A percentile compares a stretch with the other conserved stretches of the same genome.
Conservation (phyloP, 2,329 filamentous ascomycete species). For the Emericellopsis atlantica region DNA sequence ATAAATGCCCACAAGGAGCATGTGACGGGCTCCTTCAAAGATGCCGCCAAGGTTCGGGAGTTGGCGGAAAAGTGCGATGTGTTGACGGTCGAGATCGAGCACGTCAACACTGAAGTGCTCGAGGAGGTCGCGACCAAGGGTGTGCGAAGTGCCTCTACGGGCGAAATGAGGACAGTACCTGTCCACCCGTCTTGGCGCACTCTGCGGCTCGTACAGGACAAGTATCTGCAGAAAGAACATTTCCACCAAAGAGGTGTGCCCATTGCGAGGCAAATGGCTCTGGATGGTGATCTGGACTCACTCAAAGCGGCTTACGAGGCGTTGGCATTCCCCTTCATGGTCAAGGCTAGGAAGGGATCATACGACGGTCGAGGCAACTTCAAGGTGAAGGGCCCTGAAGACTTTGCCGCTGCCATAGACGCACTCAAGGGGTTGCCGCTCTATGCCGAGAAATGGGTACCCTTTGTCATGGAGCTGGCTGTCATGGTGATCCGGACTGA, state of each 20-base stretch:
- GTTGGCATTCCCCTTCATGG: conserved; percentile 78
- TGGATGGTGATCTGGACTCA: conserved; percentile 42
- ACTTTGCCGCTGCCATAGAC: conserved; percentile 50
- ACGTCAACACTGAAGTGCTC: conserved; percentile 80
- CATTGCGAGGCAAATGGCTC: conserved; percentile 56
- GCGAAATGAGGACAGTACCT: conserved; percentile 35
- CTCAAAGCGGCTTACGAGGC: conserved; percentile 49
- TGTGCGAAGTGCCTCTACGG: conserved; percentile 34
- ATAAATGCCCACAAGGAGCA: conserved; percentile 65
- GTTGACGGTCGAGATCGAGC: conserved; percentile 89
- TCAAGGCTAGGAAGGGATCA: conserved; percentile 81
- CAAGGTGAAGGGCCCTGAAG: conserved; percentile 29
- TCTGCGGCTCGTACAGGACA: conserved; percentile 83
- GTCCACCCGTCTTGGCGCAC: conserved; percentile 79
- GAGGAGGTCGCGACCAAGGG: conserved; percentile 64
- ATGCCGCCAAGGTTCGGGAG: conserved; percentile 63
- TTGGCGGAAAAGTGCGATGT: conserved; percentile 69
- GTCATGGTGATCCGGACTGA: conserved; percentile 93
- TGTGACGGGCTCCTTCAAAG: conserved; percentile 79
- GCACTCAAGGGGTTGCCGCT: conserved; percentile 59
- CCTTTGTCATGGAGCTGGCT: conserved; percentile 77
- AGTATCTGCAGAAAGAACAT: conserved; percentile 80
- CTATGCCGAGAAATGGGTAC: conserved; percentile 83
- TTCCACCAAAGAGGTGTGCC: conserved; percentile 55
- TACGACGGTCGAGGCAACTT: conserved; percentile 78